phyloP scores from a whole-genome alignment of 148 eudicot species.

The Polygonum aviculare region DNA sequence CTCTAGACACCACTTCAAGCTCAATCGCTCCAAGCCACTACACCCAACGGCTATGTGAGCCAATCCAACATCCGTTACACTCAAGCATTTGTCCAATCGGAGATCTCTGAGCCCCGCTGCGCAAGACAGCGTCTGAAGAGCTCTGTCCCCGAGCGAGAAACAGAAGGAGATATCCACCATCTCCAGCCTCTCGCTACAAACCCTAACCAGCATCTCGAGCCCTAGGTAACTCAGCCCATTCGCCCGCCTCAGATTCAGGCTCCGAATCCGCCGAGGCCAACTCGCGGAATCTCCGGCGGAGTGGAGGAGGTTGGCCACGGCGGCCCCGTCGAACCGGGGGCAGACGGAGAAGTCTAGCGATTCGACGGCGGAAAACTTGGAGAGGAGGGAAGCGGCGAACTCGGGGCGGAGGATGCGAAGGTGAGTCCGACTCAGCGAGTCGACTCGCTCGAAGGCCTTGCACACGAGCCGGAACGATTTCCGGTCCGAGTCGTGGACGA shows the following conservation, averaged over 20 bases:
- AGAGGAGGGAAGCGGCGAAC: conserved; percentile 31
- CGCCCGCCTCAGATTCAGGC: conserved; percentile 16
- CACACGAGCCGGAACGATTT: conserved; percentile 56
- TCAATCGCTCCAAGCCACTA: conserved; percentile 37
- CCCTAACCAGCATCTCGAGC: conserved; percentile 26
- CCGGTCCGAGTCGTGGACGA: conserved; percentile 28
- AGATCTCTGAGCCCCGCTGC: conserved; percentile 37
- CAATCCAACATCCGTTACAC: conserved; percentile 63
- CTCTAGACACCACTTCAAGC: conserved; percentile 77
- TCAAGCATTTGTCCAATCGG: conserved; percentile 48
- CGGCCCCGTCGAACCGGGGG: conserved; percentile 38
- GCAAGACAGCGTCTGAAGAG: conserved; percentile 45
- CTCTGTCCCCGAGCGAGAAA: conserved; percentile 51
- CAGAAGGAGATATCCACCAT: conserved; percentile 40
- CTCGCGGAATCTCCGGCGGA: conserved; percentile 5
- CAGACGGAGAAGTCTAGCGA: conserved; percentile 63
- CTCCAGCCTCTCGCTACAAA: conserved; percentile 30
- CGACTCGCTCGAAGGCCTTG: conserved; percentile 36
- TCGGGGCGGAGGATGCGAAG: conserved; percentile 52
- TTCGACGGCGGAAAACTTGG: conserved; percentile 20
- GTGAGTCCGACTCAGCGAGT: conserved; percentile 37
- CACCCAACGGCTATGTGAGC: conserved; percentile 72
- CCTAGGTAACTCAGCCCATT: conserved; percentile 14
- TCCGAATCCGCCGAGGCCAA: conserved; percentile 15
- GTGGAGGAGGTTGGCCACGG: conserved; percentile 15